Conservation (phyloP, 2,329 filamentous ascomycete genomes). For the Byssochlamys sp. region DNA sequence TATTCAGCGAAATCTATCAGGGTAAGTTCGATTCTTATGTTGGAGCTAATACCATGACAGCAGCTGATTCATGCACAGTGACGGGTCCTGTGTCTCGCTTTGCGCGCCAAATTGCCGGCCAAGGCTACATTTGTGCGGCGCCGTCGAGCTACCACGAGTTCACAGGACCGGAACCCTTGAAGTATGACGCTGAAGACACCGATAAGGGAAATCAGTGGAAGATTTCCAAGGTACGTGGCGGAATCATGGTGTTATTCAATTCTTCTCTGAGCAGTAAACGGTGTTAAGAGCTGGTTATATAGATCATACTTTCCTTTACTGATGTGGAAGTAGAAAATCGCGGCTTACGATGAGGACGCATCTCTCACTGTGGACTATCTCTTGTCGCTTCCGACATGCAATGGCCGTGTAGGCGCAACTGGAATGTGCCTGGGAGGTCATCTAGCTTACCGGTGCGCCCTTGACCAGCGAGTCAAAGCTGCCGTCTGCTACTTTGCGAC, state of each 20-base stretch:
- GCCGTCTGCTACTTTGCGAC: conserved; percentile 86
- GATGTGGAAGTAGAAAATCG: conserved; percentile 50
- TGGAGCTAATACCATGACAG: not conserved
- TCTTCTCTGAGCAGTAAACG: not conserved
- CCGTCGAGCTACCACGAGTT: conserved; percentile 92
- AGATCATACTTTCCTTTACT: not conserved
- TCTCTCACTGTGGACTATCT: conserved; percentile 59
- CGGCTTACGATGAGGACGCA: conserved; percentile 77
- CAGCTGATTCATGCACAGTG: conserved; percentile 43
- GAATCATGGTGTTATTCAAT: not conserved
- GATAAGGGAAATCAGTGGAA: conserved; percentile 83
- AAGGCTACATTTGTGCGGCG: conserved; percentile 86
- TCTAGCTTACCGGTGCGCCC: conserved; percentile 61
- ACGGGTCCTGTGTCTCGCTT: conserved; percentile 85
- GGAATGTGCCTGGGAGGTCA: conserved; percentile 94
- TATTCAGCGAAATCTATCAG: conserved; percentile 95
- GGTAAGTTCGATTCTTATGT: conserved; percentile 41
- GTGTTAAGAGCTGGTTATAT: not conserved
- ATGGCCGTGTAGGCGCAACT: conserved; percentile 65
- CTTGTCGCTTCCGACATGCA: conserved; percentile 65
- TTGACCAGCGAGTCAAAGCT: conserved; percentile 67
- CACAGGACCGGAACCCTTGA: conserved; percentile 68
- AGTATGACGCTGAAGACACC: conserved; percentile 80
- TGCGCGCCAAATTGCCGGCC: conserved; percentile 79
- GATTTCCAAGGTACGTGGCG: conserved; percentile 55